Base-by-base conservation (phyloP, 2,329 filamentous ascomycete genomes). In the Pestalotiopsis sp. region DNA sequence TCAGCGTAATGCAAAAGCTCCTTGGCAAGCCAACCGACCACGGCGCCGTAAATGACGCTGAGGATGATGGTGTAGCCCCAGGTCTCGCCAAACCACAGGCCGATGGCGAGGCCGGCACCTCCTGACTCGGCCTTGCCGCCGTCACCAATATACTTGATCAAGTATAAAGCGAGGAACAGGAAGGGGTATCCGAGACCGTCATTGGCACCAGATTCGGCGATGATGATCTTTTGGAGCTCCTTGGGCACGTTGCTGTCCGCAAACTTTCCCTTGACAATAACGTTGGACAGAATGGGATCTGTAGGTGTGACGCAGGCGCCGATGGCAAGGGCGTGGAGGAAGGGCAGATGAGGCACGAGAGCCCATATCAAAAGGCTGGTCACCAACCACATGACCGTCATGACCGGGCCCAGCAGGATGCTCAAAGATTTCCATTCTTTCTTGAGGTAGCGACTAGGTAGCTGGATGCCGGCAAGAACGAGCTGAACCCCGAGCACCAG, bases 191-290 rank as follows among this genome's bases (percentile, higher is more conserved):
- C 94, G 44, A 95, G 84, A 0, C 94, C 94, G 79, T 97, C 94
- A 74, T 97, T 97, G 1, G 93, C 92, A 1, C 94, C 94, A 0
- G 92, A 94, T 80, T 98, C 94, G 26, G 89, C 91, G 62, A 92
- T 86, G 74, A 94, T 92, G 72, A 94, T 93, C 71, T 91, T 89
- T 81, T 97, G 94, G 62, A 98, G 82, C 35, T 91, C 87, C 67
- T 89, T 90, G 0, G 94, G 94, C 20, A 97, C 91, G 76, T 97
- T 96, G 74, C 94, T 91, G 75, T 97, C 94, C 1, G 94, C 94
- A 76, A 97, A 98, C 73, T 93, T 94, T 39, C 94, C 94, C 81
- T 97, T 97, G 59, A 97, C 93, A 67, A 97, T 97, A 2, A 92
- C 92, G 71, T 96, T 95, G 17, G 92, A 95, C 48, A 97, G 79